Evolutionary conservation across 2,329 filamentous ascomycete genomes (phyloP).

Genomic region (Calonectria fujianensis): DNA sequence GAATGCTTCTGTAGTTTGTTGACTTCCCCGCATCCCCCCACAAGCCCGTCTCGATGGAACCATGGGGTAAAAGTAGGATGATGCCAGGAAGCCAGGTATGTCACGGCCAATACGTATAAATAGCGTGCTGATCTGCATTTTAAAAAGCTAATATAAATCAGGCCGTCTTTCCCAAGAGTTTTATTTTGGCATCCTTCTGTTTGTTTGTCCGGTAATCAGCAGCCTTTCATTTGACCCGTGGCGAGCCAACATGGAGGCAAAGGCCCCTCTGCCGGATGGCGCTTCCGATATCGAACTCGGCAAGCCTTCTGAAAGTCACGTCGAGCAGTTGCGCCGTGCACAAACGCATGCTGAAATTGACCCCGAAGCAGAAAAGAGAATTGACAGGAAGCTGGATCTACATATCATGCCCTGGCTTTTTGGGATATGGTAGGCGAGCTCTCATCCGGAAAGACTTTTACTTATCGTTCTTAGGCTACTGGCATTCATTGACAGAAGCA

Average conservation of each 20-base stretch:
- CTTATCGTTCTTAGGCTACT: not conserved
- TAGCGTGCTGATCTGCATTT: not conserved
- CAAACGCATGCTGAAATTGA: constrained; percentile 14
- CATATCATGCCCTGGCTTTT: constrained; percentile 32
- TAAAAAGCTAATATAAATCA: not conserved
- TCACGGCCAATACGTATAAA: constrained; percentile 1
- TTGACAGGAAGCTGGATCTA: constrained; percentile 23
- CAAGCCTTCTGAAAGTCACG: not conserved
- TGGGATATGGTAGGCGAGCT: constrained; percentile 14
- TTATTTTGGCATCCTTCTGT: not conserved
- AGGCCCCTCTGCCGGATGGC: constrained; percentile 9
- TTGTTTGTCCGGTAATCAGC: too few relatives aligned
- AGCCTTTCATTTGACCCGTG: not conserved
- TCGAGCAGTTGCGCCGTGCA: constrained; percentile 12
- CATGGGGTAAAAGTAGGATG: constrained; percentile 1
- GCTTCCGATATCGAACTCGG: constrained; percentile 22
- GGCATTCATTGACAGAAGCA: constrained; percentile 36
- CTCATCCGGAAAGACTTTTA: fast-evolving
- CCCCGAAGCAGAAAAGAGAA: constrained; percentile 1
- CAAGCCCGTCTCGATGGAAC: not conserved
- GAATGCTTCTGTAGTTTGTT: not conserved
- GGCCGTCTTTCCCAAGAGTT: not conserved
- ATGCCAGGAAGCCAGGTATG: not conserved
- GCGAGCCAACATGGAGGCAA: not conserved
- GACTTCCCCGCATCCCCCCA: constrained; percentile 25